Evolutionary conservation across 495 filamentous ascomycete species (phyloP), one percentile per base, ranked within the genome.

Genomic region (Neurospora sp.): DNA sequence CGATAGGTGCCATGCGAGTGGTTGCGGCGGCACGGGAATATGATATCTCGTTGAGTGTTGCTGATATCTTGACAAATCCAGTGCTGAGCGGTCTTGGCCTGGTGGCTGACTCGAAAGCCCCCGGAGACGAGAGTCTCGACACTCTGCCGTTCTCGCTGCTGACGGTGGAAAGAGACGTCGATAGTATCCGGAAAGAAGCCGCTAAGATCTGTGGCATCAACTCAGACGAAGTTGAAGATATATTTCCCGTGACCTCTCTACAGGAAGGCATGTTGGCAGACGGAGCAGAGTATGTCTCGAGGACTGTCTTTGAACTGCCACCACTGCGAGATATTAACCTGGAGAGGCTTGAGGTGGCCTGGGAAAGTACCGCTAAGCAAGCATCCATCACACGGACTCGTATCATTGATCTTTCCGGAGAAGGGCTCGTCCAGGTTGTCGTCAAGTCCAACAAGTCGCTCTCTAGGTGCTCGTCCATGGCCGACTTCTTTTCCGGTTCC

Each of bases 1-100:
- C 89, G 1, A 89, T 92, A 69, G 83, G 86, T 9, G 90, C 89
- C 0, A 91, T 92, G 84, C 88, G 87, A 74, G 82, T 92, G 68
- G 90, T 88, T n/a, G 85, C 88, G 9, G 85, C 84, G 69, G 85
- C 87, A 40, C 87, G 83, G 44, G 75, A 74, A 1, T 81, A 84
- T 27, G 86, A 85, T 1, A 69, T 90, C 31, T 78, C 80, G 20
- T 78, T 92, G 41, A 86, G 85, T 1, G 88, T 91, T 8, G 85
- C 86, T 1, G 77, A 79, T 40, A 79, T 87, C 14, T 89, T 90
- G 69, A 42, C 76, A 9, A 70, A 79, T n/a, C 80, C 80, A 3
- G 22, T 73, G 0, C 70, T 84, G 6, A 39, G 71, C 1, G 79
- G 79, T 44, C 76, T 82, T 75, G 78, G 79, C 1, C 40, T 40